Conservation (phyloP, 257 asterid genomes). For the Hygrophila difformis region DNA sequence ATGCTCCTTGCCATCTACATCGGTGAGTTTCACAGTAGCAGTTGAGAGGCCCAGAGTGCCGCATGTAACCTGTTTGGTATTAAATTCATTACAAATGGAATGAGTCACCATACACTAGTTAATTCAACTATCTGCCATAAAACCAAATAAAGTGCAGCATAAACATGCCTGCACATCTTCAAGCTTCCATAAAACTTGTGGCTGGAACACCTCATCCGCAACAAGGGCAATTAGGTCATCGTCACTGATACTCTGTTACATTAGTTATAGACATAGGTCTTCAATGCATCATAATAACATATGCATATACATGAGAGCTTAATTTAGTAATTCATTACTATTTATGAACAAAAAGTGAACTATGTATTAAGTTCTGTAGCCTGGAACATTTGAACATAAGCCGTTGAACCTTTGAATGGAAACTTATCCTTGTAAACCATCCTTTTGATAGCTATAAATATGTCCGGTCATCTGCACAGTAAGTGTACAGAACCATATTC, state of each 20-base stretch:
- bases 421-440: too few species aligned
- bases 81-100: background rate
- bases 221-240: conserved; percentile 79
- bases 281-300: too few species aligned
- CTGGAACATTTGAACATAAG: too few species aligned
- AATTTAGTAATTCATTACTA: too few species aligned
- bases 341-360: too few species aligned
- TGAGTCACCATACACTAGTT: background rate
- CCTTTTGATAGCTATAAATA: too few species aligned
- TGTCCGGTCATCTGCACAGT: too few species aligned
- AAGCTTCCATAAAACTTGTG: conserved; percentile 68
- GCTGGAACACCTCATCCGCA: conserved; percentile 90
- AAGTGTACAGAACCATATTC: too few species aligned
- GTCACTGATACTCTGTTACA: conserved; percentile 53
- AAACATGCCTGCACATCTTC: conserved; percentile 69
- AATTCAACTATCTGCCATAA: background rate
- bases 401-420: too few species aligned
- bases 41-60: conserved; percentile 94
- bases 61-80: conserved; percentile 61
- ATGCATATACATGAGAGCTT: too few species aligned
- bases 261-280: too few species aligned
- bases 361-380: background rate
- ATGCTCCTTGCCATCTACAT: conserved; percentile 51
- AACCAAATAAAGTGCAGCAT: background rate
- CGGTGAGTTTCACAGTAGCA: conserved; percentile 79